A percentile compares a stretch with the other conserved stretches of the same genome.
These are phyloP conservation scores for Hemileia vastatrix DNA, from an alignment of 1,284 basidiomycete genomes.

Conservation along the genomic window DNA sequence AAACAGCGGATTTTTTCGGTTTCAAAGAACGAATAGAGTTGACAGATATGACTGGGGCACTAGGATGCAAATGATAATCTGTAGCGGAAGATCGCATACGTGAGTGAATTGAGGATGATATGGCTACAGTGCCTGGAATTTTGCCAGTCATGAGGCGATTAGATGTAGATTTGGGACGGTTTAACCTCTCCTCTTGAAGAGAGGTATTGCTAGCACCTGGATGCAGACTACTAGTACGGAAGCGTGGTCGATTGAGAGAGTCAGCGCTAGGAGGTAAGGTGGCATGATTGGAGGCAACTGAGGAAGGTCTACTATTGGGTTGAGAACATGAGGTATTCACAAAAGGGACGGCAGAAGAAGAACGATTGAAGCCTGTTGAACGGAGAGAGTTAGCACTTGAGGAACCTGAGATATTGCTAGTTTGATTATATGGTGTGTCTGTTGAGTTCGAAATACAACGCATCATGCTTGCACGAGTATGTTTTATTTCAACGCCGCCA, in stretches of 20 bases:
- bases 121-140: not conserved
- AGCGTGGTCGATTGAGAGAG: not conserved
- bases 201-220: slow-evolving; percentile 3
- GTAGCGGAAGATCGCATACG: slow-evolving; percentile 1
- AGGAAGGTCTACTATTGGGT: not conserved
- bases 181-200: no score
- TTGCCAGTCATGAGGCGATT: not conserved
- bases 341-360: slow-evolving; percentile 1
- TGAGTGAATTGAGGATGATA: slow-evolving; percentile 7
- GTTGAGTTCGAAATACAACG: slow-evolving; percentile 1
- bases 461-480: not conserved
- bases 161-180: not conserved
- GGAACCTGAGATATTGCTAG: not conserved
- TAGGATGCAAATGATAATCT: not conserved
- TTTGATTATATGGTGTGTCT: slow-evolving; percentile 3
- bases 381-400: no score
- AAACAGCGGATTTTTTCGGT: slow-evolving; percentile 20
- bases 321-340: not conserved
- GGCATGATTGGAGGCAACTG: not conserved
- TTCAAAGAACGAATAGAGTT: slow-evolving; percentile 9
- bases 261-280: not conserved
- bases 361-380: slow-evolving; percentile 3
- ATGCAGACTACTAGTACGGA: slow-evolving; percentile 7
- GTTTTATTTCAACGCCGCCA: not conserved
- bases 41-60: slow-evolving; percentile 2